A percentile compares a stretch with the other conserved stretches of the same genome.
These are phyloP conservation scores for Podila minutissima DNA, from an alignment of 192 early-diverging fungal genomes.

Conservation along the genomic window DNA sequence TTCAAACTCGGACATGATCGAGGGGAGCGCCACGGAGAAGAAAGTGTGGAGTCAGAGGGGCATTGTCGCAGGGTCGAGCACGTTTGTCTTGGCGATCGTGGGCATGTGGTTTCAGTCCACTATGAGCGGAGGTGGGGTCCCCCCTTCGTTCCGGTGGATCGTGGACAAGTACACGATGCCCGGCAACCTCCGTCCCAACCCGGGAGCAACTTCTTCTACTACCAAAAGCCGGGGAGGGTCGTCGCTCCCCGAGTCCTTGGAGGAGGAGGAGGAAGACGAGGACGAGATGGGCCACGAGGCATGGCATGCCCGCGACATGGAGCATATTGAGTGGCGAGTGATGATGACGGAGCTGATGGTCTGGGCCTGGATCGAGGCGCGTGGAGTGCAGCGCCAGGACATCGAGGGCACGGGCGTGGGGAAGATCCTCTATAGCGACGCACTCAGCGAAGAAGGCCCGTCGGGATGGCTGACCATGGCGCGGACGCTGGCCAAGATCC, in stretches of 20 bases:
- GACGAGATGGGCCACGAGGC: constrained; percentile 1
- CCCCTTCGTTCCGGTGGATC: constrained; percentile 14
- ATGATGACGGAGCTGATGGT: constrained; percentile 42
- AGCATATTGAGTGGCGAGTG: constrained; percentile 32
- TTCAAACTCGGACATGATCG: not conserved
- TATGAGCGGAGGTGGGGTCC: constrained; percentile 3
- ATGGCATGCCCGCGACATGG: constrained; percentile 37
- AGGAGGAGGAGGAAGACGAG: not conserved
- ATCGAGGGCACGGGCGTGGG: constrained; percentile 32
- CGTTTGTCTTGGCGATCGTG: constrained; percentile 35
- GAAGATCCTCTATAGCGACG: not conserved
- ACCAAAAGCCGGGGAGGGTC: not conserved
- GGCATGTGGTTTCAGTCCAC: constrained; percentile 35
- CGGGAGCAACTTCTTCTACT: not conserved
- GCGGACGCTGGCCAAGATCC: constrained; percentile 5
- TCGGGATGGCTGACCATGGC: constrained; percentile 45
- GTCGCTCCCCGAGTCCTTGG: not conserved
- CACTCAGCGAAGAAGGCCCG: not conserved
- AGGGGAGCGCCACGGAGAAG: not conserved
- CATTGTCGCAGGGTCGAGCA: constrained; percentile 26
- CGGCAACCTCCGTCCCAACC: constrained; percentile 7
- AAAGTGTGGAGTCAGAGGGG: constrained; percentile 16
- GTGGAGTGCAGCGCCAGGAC: constrained; percentile 23
- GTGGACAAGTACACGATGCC: constrained; percentile 32
- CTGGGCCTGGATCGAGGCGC: constrained; percentile 41